Conservation (phyloP, 495 filamentous ascomycete genomes). For the Penicillium parvum region DNA sequence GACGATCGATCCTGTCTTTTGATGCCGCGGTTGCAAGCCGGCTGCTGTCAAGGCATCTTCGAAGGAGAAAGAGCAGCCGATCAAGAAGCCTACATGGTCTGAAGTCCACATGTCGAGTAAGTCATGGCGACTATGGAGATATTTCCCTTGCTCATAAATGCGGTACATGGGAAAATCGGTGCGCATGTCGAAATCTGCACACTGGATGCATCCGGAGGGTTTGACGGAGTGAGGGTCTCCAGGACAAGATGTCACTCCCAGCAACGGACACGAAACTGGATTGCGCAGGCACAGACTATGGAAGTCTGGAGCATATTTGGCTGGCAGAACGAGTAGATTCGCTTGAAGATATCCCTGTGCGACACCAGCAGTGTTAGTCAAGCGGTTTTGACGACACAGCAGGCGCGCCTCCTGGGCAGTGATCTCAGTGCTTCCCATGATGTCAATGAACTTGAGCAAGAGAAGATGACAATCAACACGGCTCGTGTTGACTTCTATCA, state of each 20-base stretch:
- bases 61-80: constrained; percentile 56
- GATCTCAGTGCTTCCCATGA: constrained; percentile 7
- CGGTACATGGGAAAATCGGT: constrained; percentile 51
- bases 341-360: constrained; percentile 52
- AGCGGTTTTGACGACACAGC: constrained; percentile 34
- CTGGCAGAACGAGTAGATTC: constrained; percentile 53
- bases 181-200: constrained; percentile 43
- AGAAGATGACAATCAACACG: neutral
- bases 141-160: constrained; percentile 42
- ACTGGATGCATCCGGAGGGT: constrained; percentile 24
- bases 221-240: constrained; percentile 17
- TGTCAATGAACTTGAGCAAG: neutral
- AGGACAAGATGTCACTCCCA: constrained; percentile 30
- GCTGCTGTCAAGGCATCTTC: constrained; percentile 44
- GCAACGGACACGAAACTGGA: constrained; percentile 54
- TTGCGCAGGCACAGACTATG: constrained; percentile 50
- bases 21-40: constrained; percentile 43
- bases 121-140: constrained; percentile 21
- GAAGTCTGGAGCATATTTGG: constrained; percentile 48
- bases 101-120: constrained; percentile 44
- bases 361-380: constrained; percentile 46
- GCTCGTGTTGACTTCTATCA: neutral
- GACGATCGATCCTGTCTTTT: constrained; percentile 32
- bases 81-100: constrained; percentile 52
- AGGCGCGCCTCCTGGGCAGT: constrained; percentile 41